These are phyloP conservation scores for Mycosphaerella arachidis DNA, from an alignment of 2,329 filamentous ascomycete genomes.

Conservation along the genomic window DNA sequence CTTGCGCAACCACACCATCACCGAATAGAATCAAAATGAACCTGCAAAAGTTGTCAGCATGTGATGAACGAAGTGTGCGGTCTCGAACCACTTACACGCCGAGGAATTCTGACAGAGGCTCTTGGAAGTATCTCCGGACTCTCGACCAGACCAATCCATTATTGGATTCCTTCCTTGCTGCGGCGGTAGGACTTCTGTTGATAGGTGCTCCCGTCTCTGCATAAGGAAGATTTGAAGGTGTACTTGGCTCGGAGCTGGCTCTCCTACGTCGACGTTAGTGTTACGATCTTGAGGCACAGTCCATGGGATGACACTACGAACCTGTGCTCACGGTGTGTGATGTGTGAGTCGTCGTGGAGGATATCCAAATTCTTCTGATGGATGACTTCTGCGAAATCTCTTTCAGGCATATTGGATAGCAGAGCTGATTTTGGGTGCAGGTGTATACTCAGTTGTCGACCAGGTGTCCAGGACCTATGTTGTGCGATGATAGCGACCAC, in stretches of 20 bases:
- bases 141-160: slow-evolving; percentile 47
- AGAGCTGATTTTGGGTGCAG: neutral
- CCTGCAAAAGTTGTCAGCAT: slow-evolving; percentile 59
- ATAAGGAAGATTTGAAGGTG: slow-evolving; percentile 2
- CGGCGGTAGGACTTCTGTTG: slow-evolving; percentile 27
- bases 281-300: neutral
- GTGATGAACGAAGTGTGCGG: slow-evolving; percentile 43
- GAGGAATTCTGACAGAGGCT: slow-evolving; percentile 64
- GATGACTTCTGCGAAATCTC: neutral
- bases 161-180: slow-evolving; percentile 25
- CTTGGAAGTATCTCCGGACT: slow-evolving; percentile 49
- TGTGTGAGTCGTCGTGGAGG: neutral
- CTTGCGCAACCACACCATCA: slow-evolving; percentile 64
- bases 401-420: neutral
- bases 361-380: neutral
- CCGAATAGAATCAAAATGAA: slow-evolving; percentile 67
- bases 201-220: slow-evolving; percentile 26
- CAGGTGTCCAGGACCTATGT: neutral
- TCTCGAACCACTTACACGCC: slow-evolving; percentile 35
- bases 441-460: neutral
- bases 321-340: neutral
- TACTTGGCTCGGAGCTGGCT: neutral
- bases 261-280: neutral
- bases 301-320: neutral
- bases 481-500: neutral